A percentile compares a stretch with the other conserved stretches of the same genome.
Evolutionary conservation across 495 filamentous ascomycete genomes (phyloP).

Genomic region (Pseudevernia furfuracea): DNA sequence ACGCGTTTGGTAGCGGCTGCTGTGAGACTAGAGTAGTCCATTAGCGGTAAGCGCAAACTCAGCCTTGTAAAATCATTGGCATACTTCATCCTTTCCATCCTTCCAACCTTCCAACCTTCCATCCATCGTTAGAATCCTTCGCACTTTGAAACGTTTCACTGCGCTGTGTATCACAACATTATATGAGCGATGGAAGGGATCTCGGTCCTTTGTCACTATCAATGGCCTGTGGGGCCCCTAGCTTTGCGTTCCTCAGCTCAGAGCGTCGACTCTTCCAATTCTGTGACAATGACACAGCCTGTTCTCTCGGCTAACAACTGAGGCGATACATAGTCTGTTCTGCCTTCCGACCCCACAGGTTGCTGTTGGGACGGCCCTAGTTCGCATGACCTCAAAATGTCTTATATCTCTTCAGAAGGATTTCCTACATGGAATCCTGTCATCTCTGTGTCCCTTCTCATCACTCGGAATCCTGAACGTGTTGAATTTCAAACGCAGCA

Average conservation of each 20-base stretch:
- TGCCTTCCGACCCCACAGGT: not conserved
- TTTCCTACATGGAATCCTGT: not conserved
- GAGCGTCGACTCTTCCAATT: not conserved
- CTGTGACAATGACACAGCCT: not conserved
- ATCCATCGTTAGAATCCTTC: not conserved
- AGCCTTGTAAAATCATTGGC: too few species aligned
- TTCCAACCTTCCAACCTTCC: too few species aligned
- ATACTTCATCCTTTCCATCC: not conserved
- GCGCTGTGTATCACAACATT: not conserved
- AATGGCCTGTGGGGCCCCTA: not conserved
- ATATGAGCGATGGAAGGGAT: not conserved
- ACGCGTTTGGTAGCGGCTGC: not conserved
- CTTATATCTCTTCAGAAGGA: not conserved
- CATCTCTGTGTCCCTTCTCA: not conserved
- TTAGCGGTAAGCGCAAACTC: not conserved
- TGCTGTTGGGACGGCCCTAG: not conserved
- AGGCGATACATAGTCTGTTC: not conserved
- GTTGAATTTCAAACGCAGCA: not conserved
- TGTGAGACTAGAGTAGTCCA: not conserved
- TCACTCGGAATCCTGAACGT: not conserved
- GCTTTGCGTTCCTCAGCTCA: not conserved
- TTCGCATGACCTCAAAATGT: not conserved
- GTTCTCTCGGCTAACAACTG: not conserved
- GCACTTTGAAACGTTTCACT: not conserved
- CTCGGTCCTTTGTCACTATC: not conserved